These are phyloP conservation scores for Penicillium fimorum DNA, from an alignment of 495 filamentous ascomycete genomes.

Conservation along the genomic window DNA sequence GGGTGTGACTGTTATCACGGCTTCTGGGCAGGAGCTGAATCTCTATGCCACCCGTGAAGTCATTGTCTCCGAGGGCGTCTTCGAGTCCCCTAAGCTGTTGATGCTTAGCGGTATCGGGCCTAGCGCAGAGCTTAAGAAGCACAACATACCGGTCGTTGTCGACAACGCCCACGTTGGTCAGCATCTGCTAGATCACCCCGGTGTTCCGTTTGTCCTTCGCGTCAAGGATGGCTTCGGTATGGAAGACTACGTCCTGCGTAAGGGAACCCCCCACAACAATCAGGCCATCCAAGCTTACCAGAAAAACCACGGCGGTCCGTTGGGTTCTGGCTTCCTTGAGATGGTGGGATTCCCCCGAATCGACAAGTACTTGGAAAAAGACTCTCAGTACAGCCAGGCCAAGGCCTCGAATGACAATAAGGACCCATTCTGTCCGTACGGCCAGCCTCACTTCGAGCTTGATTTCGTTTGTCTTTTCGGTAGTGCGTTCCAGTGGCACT, in stretches of 20 bases:
- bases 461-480: constrained; percentile 60
- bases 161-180: constrained; percentile 52
- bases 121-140: constrained; percentile 43
- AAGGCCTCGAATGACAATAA: constrained; percentile 48
- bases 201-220: constrained; percentile 53
- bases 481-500: constrained; percentile 62
- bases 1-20: constrained; percentile 53
- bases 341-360: constrained; percentile 57
- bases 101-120: constrained; percentile 49
- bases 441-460: constrained; percentile 63
- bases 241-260: constrained; percentile 53
- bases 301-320: constrained; percentile 48
- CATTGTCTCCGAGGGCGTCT: constrained; percentile 43
- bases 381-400: constrained; percentile 48
- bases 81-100: constrained; percentile 48
- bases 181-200: constrained; percentile 58
- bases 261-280: constrained; percentile 43
- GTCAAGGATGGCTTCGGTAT: constrained; percentile 55
- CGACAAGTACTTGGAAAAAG: constrained; percentile 48
- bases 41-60: constrained; percentile 46
- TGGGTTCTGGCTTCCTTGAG: constrained; percentile 52
- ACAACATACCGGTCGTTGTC: constrained; percentile 46
- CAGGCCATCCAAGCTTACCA: constrained; percentile 45
- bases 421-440: constrained; percentile 57
- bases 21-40: constrained; percentile 18